Conservation (phyloP, 164 flowering plant species). For the Brasenia schreberi region DNA sequence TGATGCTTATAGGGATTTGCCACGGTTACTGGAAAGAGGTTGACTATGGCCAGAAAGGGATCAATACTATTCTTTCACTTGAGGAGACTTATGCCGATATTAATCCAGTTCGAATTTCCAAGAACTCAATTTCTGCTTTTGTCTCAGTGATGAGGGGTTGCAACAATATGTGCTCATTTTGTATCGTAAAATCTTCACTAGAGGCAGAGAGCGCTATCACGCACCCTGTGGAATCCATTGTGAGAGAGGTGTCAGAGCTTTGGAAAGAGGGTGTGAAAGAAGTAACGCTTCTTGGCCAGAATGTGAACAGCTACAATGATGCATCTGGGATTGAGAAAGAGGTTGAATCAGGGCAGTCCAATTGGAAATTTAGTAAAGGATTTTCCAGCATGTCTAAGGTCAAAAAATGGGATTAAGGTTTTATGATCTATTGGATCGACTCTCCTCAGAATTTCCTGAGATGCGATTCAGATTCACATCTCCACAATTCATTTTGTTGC, state of each 20-base stretch:
- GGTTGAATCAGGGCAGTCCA: slow-evolving; percentile 34
- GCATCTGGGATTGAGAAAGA: slow-evolving; percentile 44
- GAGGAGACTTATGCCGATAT: slow-evolving; percentile 99
- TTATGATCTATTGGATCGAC: slow-evolving; percentile 75
- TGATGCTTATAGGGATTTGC: slow-evolving; percentile 94
- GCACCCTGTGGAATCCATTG: slow-evolving; percentile 95
- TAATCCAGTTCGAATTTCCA: slow-evolving; percentile 74
- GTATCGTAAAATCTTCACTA: slow-evolving; percentile 94
- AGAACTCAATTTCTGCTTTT: slow-evolving; percentile 78
- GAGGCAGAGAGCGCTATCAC: slow-evolving; percentile 60
- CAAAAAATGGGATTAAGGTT: slow-evolving; percentile 75
- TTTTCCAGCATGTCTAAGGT: slow-evolving; percentile 80
- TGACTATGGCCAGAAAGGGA: slow-evolving; percentile 91
- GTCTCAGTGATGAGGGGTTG: slow-evolving; percentile 98
- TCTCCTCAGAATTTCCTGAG: slow-evolving; percentile 77
- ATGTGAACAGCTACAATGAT: slow-evolving; percentile 96
- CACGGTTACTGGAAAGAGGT: slow-evolving; percentile 81
- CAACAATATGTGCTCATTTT: slow-evolving; percentile 97
- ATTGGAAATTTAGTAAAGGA: slow-evolving; percentile 80
- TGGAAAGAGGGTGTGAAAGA: slow-evolving; percentile 82
- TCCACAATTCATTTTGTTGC: slow-evolving; percentile 23
- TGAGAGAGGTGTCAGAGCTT: slow-evolving; percentile 81
- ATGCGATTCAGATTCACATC: slow-evolving; percentile 96
- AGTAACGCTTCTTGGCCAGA: slow-evolving; percentile 92
- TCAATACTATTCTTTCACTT: slow-evolving; percentile 91